phyloP scores from a whole-genome alignment of 352 stramenopile genomes.

The Pythium volutum region DNA sequence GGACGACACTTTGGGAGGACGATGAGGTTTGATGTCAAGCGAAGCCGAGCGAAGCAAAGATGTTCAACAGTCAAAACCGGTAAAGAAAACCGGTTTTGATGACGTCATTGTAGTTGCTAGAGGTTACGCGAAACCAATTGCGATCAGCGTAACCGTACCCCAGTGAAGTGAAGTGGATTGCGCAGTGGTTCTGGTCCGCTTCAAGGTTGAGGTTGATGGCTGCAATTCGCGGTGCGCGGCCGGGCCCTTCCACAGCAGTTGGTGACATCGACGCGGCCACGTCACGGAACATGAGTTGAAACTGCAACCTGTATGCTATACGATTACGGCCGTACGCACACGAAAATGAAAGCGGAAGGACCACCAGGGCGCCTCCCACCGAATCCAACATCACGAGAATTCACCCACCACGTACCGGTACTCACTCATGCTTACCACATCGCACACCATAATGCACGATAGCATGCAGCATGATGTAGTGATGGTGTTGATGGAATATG shows the following conservation, averaged over 20 bases:
- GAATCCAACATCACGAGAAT: not conserved
- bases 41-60: constrained; percentile 10
- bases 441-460: no score
- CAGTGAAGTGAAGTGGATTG: not conserved
- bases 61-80: not conserved
- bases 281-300: constrained; percentile 6
- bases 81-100: not conserved
- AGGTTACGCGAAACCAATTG: not conserved
- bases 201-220: constrained; percentile 10
- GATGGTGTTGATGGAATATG: no score
- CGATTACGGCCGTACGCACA: not conserved
- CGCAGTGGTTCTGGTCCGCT: not conserved
- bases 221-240: no score
- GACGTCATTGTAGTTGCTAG: not conserved
- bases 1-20: not conserved
- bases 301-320: constrained; percentile 1
- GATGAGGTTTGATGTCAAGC: constrained; percentile 2
- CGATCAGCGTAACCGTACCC: not conserved
- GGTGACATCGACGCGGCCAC: constrained; percentile 13
- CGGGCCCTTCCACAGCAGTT: not conserved
- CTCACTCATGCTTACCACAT: no score
- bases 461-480: no score
- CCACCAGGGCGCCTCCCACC: no score
- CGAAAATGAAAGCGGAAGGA: not conserved
- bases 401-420: no score